Evolutionary conservation across 176 grass and related monocot genomes (phyloP).

Genomic region (Tuctoria greenei): DNA sequence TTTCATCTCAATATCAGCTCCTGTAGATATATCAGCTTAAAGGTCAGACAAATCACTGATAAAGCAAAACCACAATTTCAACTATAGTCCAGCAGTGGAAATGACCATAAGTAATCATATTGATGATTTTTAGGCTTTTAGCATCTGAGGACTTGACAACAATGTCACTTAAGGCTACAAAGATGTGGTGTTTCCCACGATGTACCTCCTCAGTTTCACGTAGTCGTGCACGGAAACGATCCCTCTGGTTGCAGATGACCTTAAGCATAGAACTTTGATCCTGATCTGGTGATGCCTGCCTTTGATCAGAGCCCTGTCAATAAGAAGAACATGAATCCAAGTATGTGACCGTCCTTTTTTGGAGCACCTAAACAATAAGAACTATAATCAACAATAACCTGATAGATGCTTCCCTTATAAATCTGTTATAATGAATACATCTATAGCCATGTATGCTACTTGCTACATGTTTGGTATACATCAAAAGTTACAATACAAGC

Average conservation of each 20-base stretch:
- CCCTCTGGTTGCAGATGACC: conserved; percentile 98
- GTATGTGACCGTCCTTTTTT: neutral
- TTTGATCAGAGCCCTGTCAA: conserved; percentile 85
- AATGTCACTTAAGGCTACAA: conserved; percentile 26
- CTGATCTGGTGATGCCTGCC: conserved; percentile 67
- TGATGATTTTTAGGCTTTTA: conserved; percentile 3
- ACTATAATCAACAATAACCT: neutral
- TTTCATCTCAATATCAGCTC: conserved; percentile 1
- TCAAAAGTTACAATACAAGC: neutral
- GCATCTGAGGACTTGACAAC: conserved; percentile 1
- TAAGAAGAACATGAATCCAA: conserved; percentile 11
- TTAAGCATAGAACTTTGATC: conserved; percentile 99
- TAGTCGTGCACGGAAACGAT: conserved; percentile 84
- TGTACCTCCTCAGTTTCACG: conserved; percentile 94
- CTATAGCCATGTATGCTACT: neutral
- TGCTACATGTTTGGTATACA: neutral
- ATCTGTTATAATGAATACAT: neutral
- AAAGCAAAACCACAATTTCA: conserved; percentile 14
- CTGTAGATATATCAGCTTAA: conserved; percentile 19
- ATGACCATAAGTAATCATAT: neutral
- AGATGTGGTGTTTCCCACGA: neutral
- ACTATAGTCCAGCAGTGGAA: neutral
- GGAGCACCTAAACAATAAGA: conserved; percentile 21
- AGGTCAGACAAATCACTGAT: neutral
- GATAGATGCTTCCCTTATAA: neutral